Base-by-base conservation (phyloP, 2,329 filamentous ascomycete genomes). In the Ascosphaera pollenicola region DNA sequence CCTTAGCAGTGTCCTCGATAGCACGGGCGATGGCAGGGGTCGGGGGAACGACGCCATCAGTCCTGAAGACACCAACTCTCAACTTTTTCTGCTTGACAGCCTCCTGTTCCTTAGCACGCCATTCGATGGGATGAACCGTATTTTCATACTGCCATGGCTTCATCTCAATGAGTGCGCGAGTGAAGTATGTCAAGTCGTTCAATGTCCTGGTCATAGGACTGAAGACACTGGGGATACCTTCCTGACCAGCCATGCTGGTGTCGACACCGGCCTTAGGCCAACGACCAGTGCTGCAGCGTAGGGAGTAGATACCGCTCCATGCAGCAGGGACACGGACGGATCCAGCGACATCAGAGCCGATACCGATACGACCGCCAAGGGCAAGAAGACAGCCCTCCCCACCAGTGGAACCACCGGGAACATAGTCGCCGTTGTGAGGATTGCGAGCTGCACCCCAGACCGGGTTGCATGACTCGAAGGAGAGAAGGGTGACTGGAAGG, bases 211-310 rank as follows among this genome's bases (percentile, higher is more conserved):
- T 73, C 87, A 95, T 94, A 3, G 85, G 85, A 42, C 80, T 87
- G 59, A 85, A 93, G 16, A 93, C 83, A 45, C 78, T 81, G 1
- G 82, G 75, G 24, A 94, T 74, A 1, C 84, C 85, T 53, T 94
- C 87, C 54, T 94, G 84, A 0, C 87, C 87, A 0, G 80, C 74
- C 83, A 93, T 93, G 49, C 78, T 85, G 0, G 85, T 93, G 44
- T 70, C 71, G 53, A 83, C 75, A 8, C 83, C 83, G 34, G 72
- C 68, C 56, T 91, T 92, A 1, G 83, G 82, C 83, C 85, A 94
- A 37, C 85, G 69, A 2, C 87, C 85, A 1, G 81, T 91, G 2
- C 80, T 85, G 59, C 85, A 93, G 28, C 80, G 73, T 17, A 94
- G 61, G 15, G 78, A 78, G 57, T 92, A 94, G 53, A 87, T 82